A percentile compares a stretch with the other conserved stretches of the same genome.
Evolutionary conservation across 148 eudicot genomes (phyloP).

Genomic region (Cornus suecica): DNA sequence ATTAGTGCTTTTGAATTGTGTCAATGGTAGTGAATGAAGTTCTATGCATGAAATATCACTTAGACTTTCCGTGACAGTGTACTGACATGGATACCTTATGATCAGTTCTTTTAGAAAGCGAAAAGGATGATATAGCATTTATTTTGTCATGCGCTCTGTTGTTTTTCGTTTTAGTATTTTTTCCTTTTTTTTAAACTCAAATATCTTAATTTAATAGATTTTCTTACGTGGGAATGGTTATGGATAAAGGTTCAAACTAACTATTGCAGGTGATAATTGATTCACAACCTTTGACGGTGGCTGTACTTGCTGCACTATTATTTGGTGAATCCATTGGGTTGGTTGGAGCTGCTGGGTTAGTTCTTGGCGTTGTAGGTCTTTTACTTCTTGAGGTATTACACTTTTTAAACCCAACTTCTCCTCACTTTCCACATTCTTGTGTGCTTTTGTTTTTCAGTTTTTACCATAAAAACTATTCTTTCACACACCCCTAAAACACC

Average conservation of each 20-base stretch:
- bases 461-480: not conserved
- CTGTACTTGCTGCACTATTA: conserved; percentile 80
- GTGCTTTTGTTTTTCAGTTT: not conserved
- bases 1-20: no score
- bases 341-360: conserved; percentile 88
- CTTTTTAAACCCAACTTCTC: not conserved
- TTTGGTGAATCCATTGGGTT: conserved; percentile 94
- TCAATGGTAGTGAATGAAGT: no score
- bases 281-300: conserved; percentile 97
- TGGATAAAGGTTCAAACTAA: conserved; percentile 9
- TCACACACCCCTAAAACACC: not conserved
- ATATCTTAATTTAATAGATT: no score
- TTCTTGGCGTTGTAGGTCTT: conserved; percentile 92
- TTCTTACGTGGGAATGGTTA: not conserved
- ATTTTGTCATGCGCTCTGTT: no score
- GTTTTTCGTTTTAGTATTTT: no score
- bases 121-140: no score
- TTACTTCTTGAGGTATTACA: conserved; percentile 83
- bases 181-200: no score
- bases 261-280: conserved; percentile 92
- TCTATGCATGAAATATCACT: no score
- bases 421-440: not conserved
- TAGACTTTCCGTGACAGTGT: no score
- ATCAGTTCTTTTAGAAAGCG: no score
- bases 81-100: no score